Base-by-base conservation (phyloP, 345 rosid species). In the Microthlaspi erraticum region DNA sequence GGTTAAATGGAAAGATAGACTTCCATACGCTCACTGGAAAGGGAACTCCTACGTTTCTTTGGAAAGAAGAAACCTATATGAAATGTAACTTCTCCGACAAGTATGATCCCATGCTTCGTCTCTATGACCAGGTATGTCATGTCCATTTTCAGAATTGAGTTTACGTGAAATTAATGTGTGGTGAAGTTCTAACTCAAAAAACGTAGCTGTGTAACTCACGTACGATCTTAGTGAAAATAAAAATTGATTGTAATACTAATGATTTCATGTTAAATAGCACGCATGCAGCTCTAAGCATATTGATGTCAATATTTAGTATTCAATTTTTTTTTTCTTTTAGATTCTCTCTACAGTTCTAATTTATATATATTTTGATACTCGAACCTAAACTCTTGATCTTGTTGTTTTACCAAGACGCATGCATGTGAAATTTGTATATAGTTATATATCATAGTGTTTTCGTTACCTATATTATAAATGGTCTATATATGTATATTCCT, bases 11-110 rank as follows among this genome's bases (percentile, higher is more conserved):
- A 63, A 77, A 76, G 85, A 86, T 10, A 76, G 94, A 61, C 39
- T 38, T 50, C 87, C 89, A 5, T 82, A 80, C n/a, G 94, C 91
- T 20, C 81, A 83, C 4, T 88, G 94, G 94, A 86, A 75, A 77
- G 91, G 91, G 16, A 87, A 84, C 67, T 76, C 83, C 2, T 0
- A 3, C 5, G 86, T 83, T 18, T 67, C 82, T 43, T 11, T 1
- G 0, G 16, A n/a, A 4, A 80, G 96, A 64, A 16, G 0, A 26
- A 68, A 84, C 23, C 83, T 89, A n/a, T 8, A 50, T 81, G 80
- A 76, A 58, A 41, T 89, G 96, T 78, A 84, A 87, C 17, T 51
- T 62, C 63, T 70, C 86, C 1, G 41, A 54, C 7, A 68, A 60
- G 17, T 34, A 51, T 42, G 77, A 88, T 23, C 83, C 83, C 64